Percentiles rank a stretch among this genome's conserved stretches.
Evolutionary conservation across 345 rosid genomes (phyloP).

Genomic region (Fremontodendron californicum): DNA sequence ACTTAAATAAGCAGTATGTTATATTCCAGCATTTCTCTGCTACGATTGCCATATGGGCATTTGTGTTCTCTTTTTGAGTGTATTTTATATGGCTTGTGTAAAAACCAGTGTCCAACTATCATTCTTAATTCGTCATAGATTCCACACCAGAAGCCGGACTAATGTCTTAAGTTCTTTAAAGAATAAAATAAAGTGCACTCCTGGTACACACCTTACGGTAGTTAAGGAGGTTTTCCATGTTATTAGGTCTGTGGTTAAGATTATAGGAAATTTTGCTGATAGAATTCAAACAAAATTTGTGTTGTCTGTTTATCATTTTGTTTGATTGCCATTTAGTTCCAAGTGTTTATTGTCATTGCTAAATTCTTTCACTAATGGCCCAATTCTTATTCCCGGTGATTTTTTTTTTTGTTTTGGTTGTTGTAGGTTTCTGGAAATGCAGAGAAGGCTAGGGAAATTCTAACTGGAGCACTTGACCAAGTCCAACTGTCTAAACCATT

Average conservation of each 20-base stretch:
- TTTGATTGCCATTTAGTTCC: neutral
- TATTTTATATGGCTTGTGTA: neutral
- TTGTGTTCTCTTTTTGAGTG: neutral
- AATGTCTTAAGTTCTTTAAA: neutral
- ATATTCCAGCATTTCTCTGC: neutral
- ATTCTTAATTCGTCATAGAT: neutral
- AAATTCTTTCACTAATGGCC: neutral
- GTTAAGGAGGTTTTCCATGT: neutral
- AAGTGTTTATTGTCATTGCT: neutral
- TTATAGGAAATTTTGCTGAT: neutral
- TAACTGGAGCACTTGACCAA: slow-evolving; percentile 67
- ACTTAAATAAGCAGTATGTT: neutral
- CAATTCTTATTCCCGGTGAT: neutral
- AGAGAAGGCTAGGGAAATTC: slow-evolving; percentile 71
- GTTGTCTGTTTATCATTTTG: neutral
- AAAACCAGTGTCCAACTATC: neutral
- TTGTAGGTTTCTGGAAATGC: slow-evolving; percentile 63
- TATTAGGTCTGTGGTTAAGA: neutral
- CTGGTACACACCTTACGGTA: neutral
- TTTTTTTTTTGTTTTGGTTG: neutral
- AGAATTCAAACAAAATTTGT: neutral
- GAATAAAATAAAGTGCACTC: neutral
- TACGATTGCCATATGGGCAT: neutral
- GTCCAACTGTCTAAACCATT: slow-evolving; percentile 77
- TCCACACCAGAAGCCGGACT: neutral